Evolutionary conservation across 2,329 filamentous ascomycete species (phyloP), one percentile per base, ranked within the genome.

Genomic region (Lecanicillium sp.): DNA sequence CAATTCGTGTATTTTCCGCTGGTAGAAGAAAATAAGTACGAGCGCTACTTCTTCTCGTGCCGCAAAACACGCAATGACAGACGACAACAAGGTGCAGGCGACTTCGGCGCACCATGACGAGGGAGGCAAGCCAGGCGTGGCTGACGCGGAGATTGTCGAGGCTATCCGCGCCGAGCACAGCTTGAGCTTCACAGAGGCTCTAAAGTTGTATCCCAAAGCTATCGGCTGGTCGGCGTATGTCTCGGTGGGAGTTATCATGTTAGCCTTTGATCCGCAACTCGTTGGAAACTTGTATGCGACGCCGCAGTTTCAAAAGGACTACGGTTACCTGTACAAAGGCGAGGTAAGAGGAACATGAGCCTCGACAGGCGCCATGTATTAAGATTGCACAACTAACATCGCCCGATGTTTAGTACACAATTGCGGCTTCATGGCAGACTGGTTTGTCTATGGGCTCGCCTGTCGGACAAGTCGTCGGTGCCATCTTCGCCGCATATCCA

Each of bases 241-340:
- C 46, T 76, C 71, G 4, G 58, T 78, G 3, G 73, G 73, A 6
- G 71, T 79, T 28, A 72, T 79, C 45, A 79, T 79, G 73, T 55
- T 71, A 30, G 75, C 75, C 4, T 84, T 81, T 49, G 78, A 82
- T 51, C 73, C 76, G 0, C 77, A 82, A 52, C 66, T 83, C 9
- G 65, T 81, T 14, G 76, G 76, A 17, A 77, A 78, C 44, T 65
- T 83, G 38, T 81, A 76, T 48, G 69, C 73, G 3, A 72, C 70
- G 36, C 72, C 74, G 0, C 68, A 70, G n/a, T 80, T 79, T 49
- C 67, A 72, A 44, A 52, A 55, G 15, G 68, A 77, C 45, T 79
- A 77, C 49, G 75, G 75, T 3, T 70, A 75, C 43, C 42, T 59
- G 4, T 73, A 66, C 39, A 46, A 69, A 12, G 63, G 64, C 15